Evolutionary conservation across 2,329 filamentous ascomycete species (phyloP).

Genomic region (Penicillium oxalicum): DNA sequence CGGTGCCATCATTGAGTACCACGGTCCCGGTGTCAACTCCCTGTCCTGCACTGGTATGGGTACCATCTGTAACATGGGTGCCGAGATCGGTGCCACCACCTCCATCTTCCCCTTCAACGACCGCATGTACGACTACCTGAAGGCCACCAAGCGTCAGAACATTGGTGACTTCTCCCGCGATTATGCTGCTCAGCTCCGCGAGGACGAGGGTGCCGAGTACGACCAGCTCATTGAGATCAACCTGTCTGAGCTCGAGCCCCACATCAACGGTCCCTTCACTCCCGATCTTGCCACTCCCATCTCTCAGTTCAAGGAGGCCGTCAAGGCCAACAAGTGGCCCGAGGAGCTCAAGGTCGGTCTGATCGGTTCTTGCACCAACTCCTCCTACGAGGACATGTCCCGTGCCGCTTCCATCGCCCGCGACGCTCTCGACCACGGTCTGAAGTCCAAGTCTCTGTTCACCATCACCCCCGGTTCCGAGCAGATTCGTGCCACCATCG

Average conservation of each 20-base stretch:
- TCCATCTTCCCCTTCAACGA: constrained; percentile 90
- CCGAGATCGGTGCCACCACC: constrained; percentile 88
- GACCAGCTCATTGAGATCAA: constrained; percentile 89
- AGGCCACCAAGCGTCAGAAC: constrained; percentile 69
- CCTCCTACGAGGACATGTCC: constrained; percentile 98
- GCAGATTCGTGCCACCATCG: constrained; percentile 90
- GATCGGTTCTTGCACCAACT: constrained; percentile 98
- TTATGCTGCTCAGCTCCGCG: constrained; percentile 56
- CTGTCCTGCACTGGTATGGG: constrained; percentile 91
- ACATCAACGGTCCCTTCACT: constrained; percentile 96
- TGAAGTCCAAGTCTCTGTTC: constrained; percentile 85
- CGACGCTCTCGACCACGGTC: constrained; percentile 80
- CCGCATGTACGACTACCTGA: constrained; percentile 77
- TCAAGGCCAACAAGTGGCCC: constrained; percentile 83
- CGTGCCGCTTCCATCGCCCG: constrained; percentile 88
- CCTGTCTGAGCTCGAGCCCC: constrained; percentile 81
- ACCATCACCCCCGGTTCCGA: constrained; percentile 96
- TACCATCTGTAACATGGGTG: constrained; percentile 83
- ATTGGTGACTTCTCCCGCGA: constrained; percentile 63
- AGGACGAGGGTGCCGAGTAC: constrained; percentile 78
- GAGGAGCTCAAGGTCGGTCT: constrained; percentile 84
- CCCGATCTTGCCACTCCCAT: constrained; percentile 91
- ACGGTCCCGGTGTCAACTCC: constrained; percentile 80
- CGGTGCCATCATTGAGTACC: constrained; percentile 90
- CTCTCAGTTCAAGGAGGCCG: constrained; percentile 79